These are phyloP conservation scores for Arthrobotrys conoides DNA, from an alignment of 2,329 filamentous ascomycete species.

Conservation along the genomic window DNA sequence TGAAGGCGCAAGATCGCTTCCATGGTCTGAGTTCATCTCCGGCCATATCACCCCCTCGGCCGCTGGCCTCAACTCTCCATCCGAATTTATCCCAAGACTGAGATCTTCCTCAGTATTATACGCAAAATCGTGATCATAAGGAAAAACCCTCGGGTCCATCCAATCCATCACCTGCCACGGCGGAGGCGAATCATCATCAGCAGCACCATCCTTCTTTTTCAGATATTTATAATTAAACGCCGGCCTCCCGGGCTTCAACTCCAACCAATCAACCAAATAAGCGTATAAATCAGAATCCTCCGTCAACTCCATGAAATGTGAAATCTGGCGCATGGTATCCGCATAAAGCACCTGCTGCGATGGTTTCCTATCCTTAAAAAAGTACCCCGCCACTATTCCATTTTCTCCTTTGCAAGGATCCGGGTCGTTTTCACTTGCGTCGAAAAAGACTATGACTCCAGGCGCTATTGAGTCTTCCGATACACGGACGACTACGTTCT, in stretches of 20 bases:
- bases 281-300: slow-evolving; percentile 19
- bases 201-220: background rate
- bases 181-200: no score
- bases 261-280: slow-evolving; percentile 4
- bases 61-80: background rate
- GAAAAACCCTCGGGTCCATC: background rate
- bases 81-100: background rate
- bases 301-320: slow-evolving; percentile 38
- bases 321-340: background rate
- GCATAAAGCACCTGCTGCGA: slow-evolving; percentile 20
- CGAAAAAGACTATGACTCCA: slow-evolving; percentile 23
- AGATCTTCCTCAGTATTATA: slow-evolving; percentile 6
- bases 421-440: background rate
- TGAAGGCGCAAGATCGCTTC: slow-evolving; percentile 16
- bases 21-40: background rate
- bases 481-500: slow-evolving; percentile 24
- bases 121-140: slow-evolving; percentile 27
- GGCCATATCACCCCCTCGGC: background rate
- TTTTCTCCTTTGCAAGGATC: background rate
- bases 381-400: slow-evolving; percentile 12
- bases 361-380: background rate
- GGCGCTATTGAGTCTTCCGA: slow-evolving; percentile 4
- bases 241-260: background rate
- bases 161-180: background rate
- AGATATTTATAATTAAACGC: background rate